A percentile compares a stretch with the other conserved stretches of the same genome.
These are phyloP conservation scores for Stagonosporopsis vannaccii DNA, from an alignment of 2,329 filamentous ascomycete species.

Conservation along the genomic window DNA sequence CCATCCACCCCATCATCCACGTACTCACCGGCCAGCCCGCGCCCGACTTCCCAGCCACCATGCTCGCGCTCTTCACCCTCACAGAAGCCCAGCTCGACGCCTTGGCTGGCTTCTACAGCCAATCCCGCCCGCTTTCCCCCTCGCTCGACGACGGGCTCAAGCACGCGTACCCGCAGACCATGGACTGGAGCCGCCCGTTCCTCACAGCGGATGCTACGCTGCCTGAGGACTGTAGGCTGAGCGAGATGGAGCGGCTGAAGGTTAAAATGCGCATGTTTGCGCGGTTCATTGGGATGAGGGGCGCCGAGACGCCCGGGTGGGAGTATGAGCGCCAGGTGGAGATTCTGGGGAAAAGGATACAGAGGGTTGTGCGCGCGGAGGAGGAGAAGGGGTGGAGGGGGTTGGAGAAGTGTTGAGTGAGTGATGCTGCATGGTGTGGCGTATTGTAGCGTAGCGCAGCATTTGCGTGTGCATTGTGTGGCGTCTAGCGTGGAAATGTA, in stretches of 20 bases:
- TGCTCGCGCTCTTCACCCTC: slow-evolving; percentile 77
- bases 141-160: slow-evolving; percentile 56
- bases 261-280: slow-evolving; percentile 75
- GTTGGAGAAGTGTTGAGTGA: slow-evolving; percentile 17
- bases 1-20: slow-evolving; percentile 69
- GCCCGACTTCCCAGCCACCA: slow-evolving; percentile 68
- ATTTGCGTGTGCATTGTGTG: background rate
- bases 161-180: slow-evolving; percentile 70
- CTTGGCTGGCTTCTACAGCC: slow-evolving; percentile 77
- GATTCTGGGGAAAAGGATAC: slow-evolving; percentile 36
- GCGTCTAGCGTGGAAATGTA: background rate
- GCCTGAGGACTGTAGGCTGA: slow-evolving; percentile 37
- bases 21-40: slow-evolving; percentile 68
- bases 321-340: slow-evolving; percentile 54
- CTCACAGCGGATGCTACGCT: slow-evolving; percentile 35
- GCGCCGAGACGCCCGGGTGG: slow-evolving; percentile 63
- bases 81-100: slow-evolving; percentile 74
- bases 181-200: slow-evolving; percentile 64
- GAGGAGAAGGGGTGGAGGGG: slow-evolving; percentile 21
- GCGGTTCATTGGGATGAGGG: slow-evolving; percentile 74
- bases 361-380: slow-evolving; percentile 33
- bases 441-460: background rate
- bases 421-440: background rate
- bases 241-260: slow-evolving; percentile 49
- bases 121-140: slow-evolving; percentile 55